Conservation (phyloP, 495 filamentous ascomycete species). For the Pseudoneurospora amorphoporcata region DNA sequence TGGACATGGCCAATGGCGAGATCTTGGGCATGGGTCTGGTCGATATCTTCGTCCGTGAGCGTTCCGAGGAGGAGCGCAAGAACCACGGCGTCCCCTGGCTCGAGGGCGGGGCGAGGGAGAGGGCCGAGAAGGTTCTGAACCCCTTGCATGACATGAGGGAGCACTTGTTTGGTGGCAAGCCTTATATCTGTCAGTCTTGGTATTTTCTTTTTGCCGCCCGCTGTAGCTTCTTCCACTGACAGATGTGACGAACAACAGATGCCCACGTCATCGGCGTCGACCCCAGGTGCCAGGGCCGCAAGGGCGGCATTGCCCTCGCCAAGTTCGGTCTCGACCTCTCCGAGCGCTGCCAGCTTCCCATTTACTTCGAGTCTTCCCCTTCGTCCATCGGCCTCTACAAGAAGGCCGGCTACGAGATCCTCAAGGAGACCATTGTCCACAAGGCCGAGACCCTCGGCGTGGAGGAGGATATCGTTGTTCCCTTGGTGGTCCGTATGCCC, state of each 20-base stretch:
- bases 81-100: conserved; percentile 24
- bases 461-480: conserved; percentile 16
- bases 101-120: conserved; percentile 14
- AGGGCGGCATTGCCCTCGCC: conserved; percentile 29
- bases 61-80: conserved; percentile 18
- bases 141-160: conserved; percentile 21
- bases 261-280: conserved; percentile 21
- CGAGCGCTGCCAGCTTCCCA: conserved; percentile 28
- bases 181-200: conserved; percentile 24
- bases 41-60: conserved; percentile 14
- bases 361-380: conserved; percentile 25
- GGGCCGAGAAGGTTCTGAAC: conserved; percentile 20
- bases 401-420: conserved; percentile 19
- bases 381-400: conserved; percentile 16
- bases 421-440: conserved; percentile 23
- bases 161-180: conserved; percentile 16
- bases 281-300: conserved; percentile 28
- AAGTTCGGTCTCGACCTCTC: conserved; percentile 33
- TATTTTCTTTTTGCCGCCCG: not conserved
- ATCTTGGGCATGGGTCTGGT: conserved; percentile 24
- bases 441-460: conserved; percentile 19
- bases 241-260: too few species aligned
- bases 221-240: too few species aligned
- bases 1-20: conserved; percentile 24
- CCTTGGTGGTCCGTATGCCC: conserved; percentile 22